These are phyloP conservation scores for Fistulifera pelliculosa DNA, from an alignment of 108 stramenopile genomes.

Conservation along the genomic window DNA sequence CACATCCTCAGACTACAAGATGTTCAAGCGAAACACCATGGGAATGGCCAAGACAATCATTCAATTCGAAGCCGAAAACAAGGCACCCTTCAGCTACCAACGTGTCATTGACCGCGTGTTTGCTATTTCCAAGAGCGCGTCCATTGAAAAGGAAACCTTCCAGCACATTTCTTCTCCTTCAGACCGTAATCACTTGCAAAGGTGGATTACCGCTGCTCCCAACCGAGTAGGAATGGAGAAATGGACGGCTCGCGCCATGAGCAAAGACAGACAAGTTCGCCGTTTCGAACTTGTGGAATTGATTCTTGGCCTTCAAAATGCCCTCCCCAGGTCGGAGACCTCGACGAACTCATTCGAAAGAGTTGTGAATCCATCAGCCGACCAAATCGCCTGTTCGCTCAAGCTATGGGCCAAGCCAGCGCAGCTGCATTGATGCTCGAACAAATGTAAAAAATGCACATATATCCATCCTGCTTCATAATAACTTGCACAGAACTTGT, in stretches of 20 bases:
- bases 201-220: neutral
- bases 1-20: neutral
- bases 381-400: neutral
- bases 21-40: neutral
- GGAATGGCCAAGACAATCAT: neutral
- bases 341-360: neutral
- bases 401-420: neutral
- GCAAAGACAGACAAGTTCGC: neutral
- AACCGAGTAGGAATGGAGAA: neutral
- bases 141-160: neutral
- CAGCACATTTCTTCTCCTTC: neutral
- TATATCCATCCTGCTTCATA: no score
- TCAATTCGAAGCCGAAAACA: neutral
- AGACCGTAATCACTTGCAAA: neutral
- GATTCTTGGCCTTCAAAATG: neutral
- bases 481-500: no score
- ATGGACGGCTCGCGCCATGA: neutral
- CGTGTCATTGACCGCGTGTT: neutral
- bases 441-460: no score
- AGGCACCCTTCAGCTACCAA: slow-evolving; percentile 1
- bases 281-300: neutral
- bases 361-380: neutral
- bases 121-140: neutral
- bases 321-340: neutral
- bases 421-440: no score